A percentile compares a stretch with the other conserved stretches of the same genome.
Conservation (phyloP, 164 flowering plant species). For the Buxus sempervirens region DNA sequence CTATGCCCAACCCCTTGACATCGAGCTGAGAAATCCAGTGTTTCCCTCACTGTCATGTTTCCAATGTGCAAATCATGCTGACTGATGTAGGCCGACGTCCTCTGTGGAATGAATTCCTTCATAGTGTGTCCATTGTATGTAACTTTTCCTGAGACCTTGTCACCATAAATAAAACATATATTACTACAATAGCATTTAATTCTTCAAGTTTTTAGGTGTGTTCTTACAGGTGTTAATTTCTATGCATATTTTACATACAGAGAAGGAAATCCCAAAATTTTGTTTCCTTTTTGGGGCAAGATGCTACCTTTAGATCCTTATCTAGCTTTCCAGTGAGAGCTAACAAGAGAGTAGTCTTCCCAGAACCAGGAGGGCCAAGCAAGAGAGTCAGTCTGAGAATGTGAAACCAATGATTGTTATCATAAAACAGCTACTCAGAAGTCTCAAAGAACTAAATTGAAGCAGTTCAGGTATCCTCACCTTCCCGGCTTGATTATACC, state of each 20-base stretch:
- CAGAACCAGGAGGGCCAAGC: constrained; percentile 36
- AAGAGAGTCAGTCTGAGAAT: constrained; percentile 36
- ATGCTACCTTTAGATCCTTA: constrained; percentile 35
- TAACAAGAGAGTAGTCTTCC: constrained; percentile 30
- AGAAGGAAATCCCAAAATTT: neutral
- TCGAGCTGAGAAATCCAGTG: constrained; percentile 35
- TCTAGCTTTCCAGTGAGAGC: constrained; percentile 46
- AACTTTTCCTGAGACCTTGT: constrained; percentile 29
- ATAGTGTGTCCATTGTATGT: constrained; percentile 33
- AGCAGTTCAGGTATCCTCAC: constrained; percentile 9
- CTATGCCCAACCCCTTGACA: constrained; percentile 37
- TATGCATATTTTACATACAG: no score
- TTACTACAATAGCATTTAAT: no score
- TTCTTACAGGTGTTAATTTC: no score
- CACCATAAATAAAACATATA: neutral
- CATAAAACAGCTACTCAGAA: neutral
- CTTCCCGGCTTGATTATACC: constrained; percentile 39
- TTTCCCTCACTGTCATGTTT: constrained; percentile 40
- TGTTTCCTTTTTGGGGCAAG: no score
- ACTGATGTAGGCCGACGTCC: constrained; percentile 34
- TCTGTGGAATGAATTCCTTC: constrained; percentile 33
- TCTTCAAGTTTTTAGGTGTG: no score
- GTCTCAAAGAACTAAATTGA: neutral
- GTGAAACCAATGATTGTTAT: neutral
- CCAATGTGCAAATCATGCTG: constrained; percentile 35